Evolutionary conservation across 1,284 basidiomycete species (phyloP).

Genomic region (Ceratobasidium sp.): DNA sequence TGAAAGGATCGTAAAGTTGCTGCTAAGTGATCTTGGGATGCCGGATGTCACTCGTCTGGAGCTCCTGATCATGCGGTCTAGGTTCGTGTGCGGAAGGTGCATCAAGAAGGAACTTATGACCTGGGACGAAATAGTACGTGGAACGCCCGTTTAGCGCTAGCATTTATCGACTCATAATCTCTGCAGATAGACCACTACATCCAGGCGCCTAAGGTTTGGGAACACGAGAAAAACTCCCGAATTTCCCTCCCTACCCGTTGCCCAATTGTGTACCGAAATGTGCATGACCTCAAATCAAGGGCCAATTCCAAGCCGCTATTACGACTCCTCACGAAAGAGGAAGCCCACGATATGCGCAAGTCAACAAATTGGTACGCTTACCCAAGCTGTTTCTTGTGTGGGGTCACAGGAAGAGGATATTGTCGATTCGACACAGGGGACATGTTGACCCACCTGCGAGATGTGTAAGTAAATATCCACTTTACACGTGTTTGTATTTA

Average conservation of each 20-base stretch:
- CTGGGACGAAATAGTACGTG: conserved; percentile 7
- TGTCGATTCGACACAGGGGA: neutral
- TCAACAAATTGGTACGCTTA: neutral
- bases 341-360: neutral
- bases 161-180: neutral
- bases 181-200: neutral
- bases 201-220: neutral
- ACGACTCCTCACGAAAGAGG: neutral
- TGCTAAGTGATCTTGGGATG: neutral
- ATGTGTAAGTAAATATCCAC: neutral
- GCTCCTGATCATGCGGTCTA: neutral
- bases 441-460: neutral
- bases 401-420: neutral
- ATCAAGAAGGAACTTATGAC: neutral
- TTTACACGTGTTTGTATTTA: too few relatives aligned
- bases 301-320: neutral
- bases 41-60: neutral
- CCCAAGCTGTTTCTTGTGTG: neutral
- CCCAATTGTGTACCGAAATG: neutral
- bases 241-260: neutral
- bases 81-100: conserved; percentile 23
- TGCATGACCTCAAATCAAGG: conserved; percentile 17
- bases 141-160: neutral
- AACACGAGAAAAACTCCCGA: neutral
- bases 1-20: neutral